These are phyloP conservation scores for Leptodermis oblonga DNA, from an alignment of 257 asterid species.

Conservation along the genomic window DNA sequence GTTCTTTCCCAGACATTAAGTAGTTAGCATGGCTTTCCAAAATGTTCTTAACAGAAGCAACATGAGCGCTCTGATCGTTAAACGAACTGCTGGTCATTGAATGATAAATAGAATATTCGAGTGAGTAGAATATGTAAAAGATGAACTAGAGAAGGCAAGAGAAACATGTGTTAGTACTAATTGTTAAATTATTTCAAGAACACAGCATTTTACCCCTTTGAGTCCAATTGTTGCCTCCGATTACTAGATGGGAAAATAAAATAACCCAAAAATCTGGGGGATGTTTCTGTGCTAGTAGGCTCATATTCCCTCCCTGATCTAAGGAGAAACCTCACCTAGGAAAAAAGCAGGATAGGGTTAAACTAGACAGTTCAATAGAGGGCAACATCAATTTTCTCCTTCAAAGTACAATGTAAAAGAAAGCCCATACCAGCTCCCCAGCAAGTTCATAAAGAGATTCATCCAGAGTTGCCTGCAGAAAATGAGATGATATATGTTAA, in stretches of 20 bases:
- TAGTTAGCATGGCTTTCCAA: conserved; percentile 95
- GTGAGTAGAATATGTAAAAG: neutral
- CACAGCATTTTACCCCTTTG: conserved; percentile 48
- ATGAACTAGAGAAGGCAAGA: conserved; percentile 8
- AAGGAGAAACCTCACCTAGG: conserved; percentile 89
- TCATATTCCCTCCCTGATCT: conserved; percentile 98
- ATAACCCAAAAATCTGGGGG: conserved; percentile 89
- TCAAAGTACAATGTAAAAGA: conserved; percentile 12
- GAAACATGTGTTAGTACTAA: neutral
- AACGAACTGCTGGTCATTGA: conserved; percentile 53
- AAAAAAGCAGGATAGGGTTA: conserved; percentile 8
- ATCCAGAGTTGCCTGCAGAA: conserved; percentile 86
- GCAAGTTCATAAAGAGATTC: conserved; percentile 93
- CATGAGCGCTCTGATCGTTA: conserved; percentile 87
- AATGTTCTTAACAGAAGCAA: conserved; percentile 91
- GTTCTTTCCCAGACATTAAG: conserved; percentile 99
- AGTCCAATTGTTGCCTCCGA: conserved; percentile 69
- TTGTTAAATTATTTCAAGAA: conserved; percentile 13
- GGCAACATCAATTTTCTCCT: conserved; percentile 20
- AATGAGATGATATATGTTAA: conserved; percentile 27
- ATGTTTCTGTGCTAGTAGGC: conserved; percentile 56
- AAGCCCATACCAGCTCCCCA: conserved; percentile 90
- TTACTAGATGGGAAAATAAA: conserved; percentile 78
- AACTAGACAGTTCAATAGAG: conserved; percentile 1
- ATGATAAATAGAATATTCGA: conserved; percentile 10